phyloP scores from a whole-genome alignment of 106 monocot species.

The Phalaenopsis aphrodite region DNA sequence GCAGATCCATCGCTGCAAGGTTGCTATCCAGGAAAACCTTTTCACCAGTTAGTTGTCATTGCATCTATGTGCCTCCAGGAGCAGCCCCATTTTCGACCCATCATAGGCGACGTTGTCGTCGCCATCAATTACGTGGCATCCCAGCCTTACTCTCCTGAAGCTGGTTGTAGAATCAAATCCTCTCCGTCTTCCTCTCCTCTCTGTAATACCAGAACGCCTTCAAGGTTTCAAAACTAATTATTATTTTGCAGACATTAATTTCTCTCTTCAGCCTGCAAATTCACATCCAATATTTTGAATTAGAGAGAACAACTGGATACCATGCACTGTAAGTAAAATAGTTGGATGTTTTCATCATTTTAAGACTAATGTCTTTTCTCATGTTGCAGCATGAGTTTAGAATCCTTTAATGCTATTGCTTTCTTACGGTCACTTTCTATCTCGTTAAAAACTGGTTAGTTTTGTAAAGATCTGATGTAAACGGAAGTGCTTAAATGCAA shows the following conservation, averaged over 20 bases:
- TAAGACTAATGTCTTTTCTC: neutral
- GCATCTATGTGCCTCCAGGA: constrained; percentile 63
- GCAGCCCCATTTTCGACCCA: constrained; percentile 45
- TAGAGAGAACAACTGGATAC: neutral
- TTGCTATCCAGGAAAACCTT: constrained; percentile 32
- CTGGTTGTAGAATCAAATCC: neutral
- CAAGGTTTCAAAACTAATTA: neutral
- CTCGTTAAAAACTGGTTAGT: neutral
- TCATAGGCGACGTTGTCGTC: constrained; percentile 46
- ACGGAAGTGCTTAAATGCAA: neutral
- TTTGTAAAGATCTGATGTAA: neutral
- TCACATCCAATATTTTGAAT: neutral
- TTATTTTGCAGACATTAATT: neutral
- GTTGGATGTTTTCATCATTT: neutral
- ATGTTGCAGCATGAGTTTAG: neutral
- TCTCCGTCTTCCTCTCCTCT: constrained; percentile 13
- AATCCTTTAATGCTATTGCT: neutral
- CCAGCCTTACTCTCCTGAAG: constrained; percentile 26
- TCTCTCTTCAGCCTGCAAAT: neutral
- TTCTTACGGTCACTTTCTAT: neutral
- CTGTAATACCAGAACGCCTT: neutral
- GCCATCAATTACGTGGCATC: constrained; percentile 41
- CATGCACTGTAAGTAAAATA: neutral
- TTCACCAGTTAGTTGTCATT: constrained; percentile 42
- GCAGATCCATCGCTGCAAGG: constrained; percentile 47